Evolutionary conservation across 306 rosid species (phyloP).

Genomic region (Cucurbita ficifolia): DNA sequence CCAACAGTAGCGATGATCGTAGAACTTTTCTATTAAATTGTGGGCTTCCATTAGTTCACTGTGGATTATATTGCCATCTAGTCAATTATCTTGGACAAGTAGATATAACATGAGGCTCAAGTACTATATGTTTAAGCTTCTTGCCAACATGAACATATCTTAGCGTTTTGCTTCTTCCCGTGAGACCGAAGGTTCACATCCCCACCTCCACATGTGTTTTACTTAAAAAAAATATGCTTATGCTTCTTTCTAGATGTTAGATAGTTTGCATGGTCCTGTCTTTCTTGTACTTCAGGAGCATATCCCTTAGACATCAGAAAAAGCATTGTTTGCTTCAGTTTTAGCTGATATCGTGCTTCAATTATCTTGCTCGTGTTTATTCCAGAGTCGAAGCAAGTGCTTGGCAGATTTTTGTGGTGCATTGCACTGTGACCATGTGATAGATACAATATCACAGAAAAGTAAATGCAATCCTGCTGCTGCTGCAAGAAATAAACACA

Average conservation of each 20-base stretch:
- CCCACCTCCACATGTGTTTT: not conserved
- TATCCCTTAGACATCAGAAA: not conserved
- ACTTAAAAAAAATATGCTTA: not conserved
- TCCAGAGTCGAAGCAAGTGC: constrained; percentile 65
- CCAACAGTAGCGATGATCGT: not conserved
- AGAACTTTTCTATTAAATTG: not conserved
- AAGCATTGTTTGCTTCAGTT: not conserved
- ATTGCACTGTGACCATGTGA: constrained; percentile 63
- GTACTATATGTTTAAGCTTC: not conserved
- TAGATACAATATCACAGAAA: constrained; percentile 36
- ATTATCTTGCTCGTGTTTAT: not conserved
- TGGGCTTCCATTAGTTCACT: not conserved
- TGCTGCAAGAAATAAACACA: constrained; percentile 58
- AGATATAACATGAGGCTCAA: not conserved
- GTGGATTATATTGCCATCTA: not conserved
- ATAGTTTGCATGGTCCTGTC: not conserved
- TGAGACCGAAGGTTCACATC: not conserved
- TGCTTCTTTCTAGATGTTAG: not conserved
- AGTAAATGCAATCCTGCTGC: constrained; percentile 78
- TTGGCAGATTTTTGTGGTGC: constrained; percentile 94
- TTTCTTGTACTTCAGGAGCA: not conserved
- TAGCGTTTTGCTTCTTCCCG: not conserved
- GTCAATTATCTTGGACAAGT: not conserved
- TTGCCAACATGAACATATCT: not conserved
- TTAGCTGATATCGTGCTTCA: not conserved